Base-by-base conservation (phyloP, 1,284 basidiomycete genomes). In the Ustilago hordei region DNA sequence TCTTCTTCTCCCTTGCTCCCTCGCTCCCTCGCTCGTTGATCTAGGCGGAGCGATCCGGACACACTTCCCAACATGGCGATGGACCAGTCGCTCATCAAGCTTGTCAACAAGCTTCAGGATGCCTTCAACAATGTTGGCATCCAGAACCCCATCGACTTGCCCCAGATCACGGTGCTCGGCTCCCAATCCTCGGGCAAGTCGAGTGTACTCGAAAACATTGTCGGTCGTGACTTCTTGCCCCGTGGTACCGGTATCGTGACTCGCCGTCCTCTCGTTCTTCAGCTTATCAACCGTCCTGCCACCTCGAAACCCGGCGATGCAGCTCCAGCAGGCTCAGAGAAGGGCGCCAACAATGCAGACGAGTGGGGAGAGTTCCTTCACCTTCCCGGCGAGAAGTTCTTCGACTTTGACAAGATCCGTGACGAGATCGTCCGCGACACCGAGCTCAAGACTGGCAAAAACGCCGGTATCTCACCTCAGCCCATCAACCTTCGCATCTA, bases 401-500 rank as follows among this genome's bases (percentile, higher is more conserved):
- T 94, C 55, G 95, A 98, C 86, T 98, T 97, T 86, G 89, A 90
- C 59, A 95, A 98, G 83, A 93, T 99, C 79, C 90, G 95, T 45
- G 92, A 92, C 78, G 97, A 99, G 88, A 99, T 99, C 75, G 96
- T 99, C 87, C 93, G 94, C 85, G 97, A 99, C 89, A 99, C 97
- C 4, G 95, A 93, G 86, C 89, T 96, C 55, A 96, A 99, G 39
- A 96, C 97, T 0, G 97, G 97, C 0, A 95, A 98, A 89, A 99
- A 99, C 88, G 99, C 98, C 88, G 97, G 97, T 60, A 93, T 99
- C 74, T 95, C 93, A 88, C 95, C 95, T 86, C 87, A 98, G 68
- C 96, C 96, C 5, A 99, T 98, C 86, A 93, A 94, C 75, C 89
- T 98, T 72, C 91, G 95, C 86, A 96, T 99, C 88, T 96, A 93